A percentile compares a stretch with the other conserved stretches of the same genome.
Conservation (phyloP, 148 eudicot species). For the Pharnaceum exiguum region DNA sequence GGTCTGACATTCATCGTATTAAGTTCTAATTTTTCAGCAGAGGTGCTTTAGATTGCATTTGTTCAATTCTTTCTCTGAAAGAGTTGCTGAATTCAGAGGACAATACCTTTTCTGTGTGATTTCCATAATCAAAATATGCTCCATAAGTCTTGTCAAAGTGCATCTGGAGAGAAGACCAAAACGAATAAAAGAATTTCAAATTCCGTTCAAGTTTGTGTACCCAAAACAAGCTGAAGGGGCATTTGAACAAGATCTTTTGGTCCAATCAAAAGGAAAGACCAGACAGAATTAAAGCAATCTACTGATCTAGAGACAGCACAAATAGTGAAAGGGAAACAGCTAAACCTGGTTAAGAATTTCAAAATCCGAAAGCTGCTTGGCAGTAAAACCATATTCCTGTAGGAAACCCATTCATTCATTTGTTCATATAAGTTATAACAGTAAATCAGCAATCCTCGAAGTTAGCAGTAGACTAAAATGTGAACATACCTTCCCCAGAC, state of each 20-base stretch:
- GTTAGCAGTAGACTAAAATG: background rate
- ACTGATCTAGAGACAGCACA: background rate
- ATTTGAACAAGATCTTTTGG: too few species aligned
- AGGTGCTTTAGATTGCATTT: too few species aligned
- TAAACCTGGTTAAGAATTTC: constrained; percentile 79
- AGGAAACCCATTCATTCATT: constrained; percentile 21
- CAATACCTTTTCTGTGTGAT: constrained; percentile 88
- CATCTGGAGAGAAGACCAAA: constrained; percentile 48
- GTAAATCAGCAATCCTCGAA: constrained; percentile 2
- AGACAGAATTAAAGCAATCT: background rate
- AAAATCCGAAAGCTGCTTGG: constrained; percentile 70
- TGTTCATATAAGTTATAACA: constrained; percentile 12
- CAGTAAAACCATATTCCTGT: constrained; percentile 68
- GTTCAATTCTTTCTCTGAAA: background rate
- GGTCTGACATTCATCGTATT: too few species aligned
- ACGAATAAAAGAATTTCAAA: background rate
- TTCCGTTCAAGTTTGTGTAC: background rate
- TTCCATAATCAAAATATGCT: constrained; percentile 91
- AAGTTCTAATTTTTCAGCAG: too few species aligned
- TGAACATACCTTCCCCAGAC: constrained; percentile 50
- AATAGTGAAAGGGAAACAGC: background rate
- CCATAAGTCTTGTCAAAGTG: constrained; percentile 72
- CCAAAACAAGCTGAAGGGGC: background rate
- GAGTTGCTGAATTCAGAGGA: background rate
- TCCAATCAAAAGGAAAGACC: background rate